Percentiles rank a stretch among this genome's conserved stretches.
phyloP scores from a whole-genome alignment of 768 basidiomycete genomes.

The Suillus decipiens region DNA sequence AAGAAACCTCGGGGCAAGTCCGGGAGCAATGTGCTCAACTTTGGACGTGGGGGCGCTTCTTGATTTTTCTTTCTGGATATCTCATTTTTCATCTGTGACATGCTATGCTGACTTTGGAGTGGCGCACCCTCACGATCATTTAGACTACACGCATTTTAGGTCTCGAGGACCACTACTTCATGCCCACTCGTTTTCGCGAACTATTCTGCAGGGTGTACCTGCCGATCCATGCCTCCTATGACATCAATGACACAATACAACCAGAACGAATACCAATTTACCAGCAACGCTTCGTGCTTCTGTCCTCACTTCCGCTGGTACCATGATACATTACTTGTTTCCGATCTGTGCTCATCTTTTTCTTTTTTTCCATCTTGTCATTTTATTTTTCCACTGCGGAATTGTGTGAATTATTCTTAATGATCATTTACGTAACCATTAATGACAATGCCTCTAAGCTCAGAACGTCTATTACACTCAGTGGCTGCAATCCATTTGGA shows the following conservation, averaged over 20 bases:
- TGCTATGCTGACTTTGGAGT: slow-evolving; percentile 11
- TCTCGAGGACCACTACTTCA: slow-evolving; percentile 27
- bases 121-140: slow-evolving; percentile 15
- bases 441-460: not conserved
- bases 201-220: slow-evolving; percentile 17
- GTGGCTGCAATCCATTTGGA: not conserved
- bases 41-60: slow-evolving; percentile 21
- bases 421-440: slow-evolving; percentile 8
- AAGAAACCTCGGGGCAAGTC: slow-evolving; percentile 29
- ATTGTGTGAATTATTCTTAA: slow-evolving; percentile 14
- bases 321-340: slow-evolving; percentile 11
- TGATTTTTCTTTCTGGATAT: slow-evolving; percentile 4
- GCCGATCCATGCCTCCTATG: slow-evolving; percentile 24
- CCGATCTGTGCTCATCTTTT: slow-evolving; percentile 3
- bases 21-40: slow-evolving; percentile 26
- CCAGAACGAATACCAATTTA: slow-evolving; percentile 12
- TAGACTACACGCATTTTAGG: slow-evolving; percentile 13
- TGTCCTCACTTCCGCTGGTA: slow-evolving; percentile 8
- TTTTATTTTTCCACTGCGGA: slow-evolving; percentile 9
- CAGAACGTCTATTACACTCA: not conserved
- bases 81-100: not conserved
- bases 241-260: slow-evolving; percentile 24
- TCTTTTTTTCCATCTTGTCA: slow-evolving; percentile 2
- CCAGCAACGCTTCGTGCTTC: slow-evolving; percentile 9
- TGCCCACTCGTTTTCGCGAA: slow-evolving; percentile 12